Base-by-base conservation (phyloP, 169 alveolate species). In the Cryptosporidium viatorum region DNA sequence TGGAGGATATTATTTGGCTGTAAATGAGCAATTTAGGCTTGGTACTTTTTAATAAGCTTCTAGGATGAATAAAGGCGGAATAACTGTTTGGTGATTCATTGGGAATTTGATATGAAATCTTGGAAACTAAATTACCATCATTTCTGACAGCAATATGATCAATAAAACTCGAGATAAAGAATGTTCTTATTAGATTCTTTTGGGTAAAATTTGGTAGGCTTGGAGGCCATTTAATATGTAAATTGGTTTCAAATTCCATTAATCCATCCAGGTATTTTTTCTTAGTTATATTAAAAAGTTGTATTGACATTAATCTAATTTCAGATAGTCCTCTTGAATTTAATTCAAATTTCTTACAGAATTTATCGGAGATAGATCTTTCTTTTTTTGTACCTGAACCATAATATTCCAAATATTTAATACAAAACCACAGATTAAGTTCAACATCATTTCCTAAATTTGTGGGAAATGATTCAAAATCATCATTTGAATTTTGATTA, bases 91-190 rank as follows among this genome's bases (percentile, higher is more conserved):
- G 21, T 26, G 12, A 45, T 16, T 33, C 41, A 62, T 39, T 58
- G 6, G 80, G 43, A 37, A 65, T 80, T 41, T 59, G 55, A 21
- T 80, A 62, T 62, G 60, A 60, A 18, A 18, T 7, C 9, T 80
- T 65, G 10, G 55, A 35, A 18, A 26, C 35, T 16, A 80, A 29
- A 43, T 52, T 26, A 6, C 67, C 75, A 80, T 80, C 87, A 23
- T 39, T 65, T 37, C 75, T 80, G 2, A 80, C 80, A 4, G 87
- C 87, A 60, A 80, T 62, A 45, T 80, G 87, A 41, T 80, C 87
- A 37, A 80, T 80, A 62, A 80, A 80, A 39, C 87, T 7, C 3
- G 87, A 37, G 29, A 80, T 80, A 48, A 43, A 59, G 45, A 59
- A 80, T 14, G 43, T 80, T 9, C 87, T 23, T 6, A 80, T 6